Evolutionary conservation across 2,329 filamentous ascomycete genomes (phyloP), one percentile per base, ranked within the genome.

Genomic region (Zymoseptoria passerinii): DNA sequence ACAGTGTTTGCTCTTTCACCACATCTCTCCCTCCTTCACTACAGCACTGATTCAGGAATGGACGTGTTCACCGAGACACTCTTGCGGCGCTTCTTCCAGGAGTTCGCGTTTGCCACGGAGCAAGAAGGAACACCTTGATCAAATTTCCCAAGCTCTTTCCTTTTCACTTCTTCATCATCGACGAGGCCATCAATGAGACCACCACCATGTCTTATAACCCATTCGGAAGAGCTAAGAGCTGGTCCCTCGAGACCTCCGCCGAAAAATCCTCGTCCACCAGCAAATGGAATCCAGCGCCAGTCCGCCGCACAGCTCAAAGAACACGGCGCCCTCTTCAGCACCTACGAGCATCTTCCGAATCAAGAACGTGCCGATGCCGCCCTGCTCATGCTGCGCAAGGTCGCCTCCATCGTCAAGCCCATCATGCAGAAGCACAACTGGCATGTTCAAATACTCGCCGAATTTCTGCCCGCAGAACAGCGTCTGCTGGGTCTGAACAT

Each of bases 391-490:
- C 80, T 97, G 23, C 88, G 85, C 67, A 92, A 88, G 73, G 81
- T 95, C 48, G 90, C 90, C 2, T 95, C 91, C 27, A 75, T 95
- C 58, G 92, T 96, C 61, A 96, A 96, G 72, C 92, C 92, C 18
- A 89, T 97, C 62, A 97, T 97, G 92, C 82, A 90, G 63, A 90
- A 90, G 52, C 84, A 89, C 50, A 81, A 81, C 57, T 97, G 91
- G 89, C 86, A 79, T 62, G 89, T 97, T 35, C 80, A 82, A 28
- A 83, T 88, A 52, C 80, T 97, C 16, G 84, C 86, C 53, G 92
- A 97, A 72, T 96, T 97, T 74, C 88, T 89, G 60, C 92, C 92
- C 0, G 78, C 83, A 10, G 81, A 94, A 66, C 74, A 78, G 29
- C 88, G 88, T 64, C 78, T 96, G 1, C 76, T 95, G 48, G 92